phyloP scores from a whole-genome alignment of 2,329 filamentous ascomycete genomes.

The Botrytis pseudocinerea region DNA sequence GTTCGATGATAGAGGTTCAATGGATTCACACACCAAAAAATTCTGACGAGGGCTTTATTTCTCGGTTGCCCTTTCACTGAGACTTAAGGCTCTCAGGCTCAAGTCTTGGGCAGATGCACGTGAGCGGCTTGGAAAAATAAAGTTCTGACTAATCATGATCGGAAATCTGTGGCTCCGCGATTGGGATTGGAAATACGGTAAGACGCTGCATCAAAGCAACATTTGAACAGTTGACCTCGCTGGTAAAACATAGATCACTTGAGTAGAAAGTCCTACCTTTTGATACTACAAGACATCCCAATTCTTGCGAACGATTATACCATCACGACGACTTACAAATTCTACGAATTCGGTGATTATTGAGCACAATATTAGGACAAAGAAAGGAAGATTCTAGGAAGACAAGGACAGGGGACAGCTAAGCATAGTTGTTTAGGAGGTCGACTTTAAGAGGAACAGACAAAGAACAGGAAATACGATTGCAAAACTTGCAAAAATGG shows the following conservation, averaged over 20 bases:
- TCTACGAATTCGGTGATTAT: conserved; percentile 1
- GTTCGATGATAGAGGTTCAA: conserved; percentile 7
- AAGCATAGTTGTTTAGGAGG: conserved; percentile 19
- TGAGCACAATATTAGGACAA: conserved; percentile 9
- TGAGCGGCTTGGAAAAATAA: neutral
- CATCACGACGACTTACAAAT: neutral
- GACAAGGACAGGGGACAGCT: conserved; percentile 22
- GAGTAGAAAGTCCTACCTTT: conserved; percentile 14
- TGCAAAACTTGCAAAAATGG: conserved; percentile 49
- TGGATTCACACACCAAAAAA: conserved; percentile 16
- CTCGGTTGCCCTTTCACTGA: conserved; percentile 13
- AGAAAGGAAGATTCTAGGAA: conserved; percentile 14
- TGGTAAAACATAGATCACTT: conserved; percentile 15
- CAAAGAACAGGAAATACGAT: neutral
- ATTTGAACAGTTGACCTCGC: conserved; percentile 19
- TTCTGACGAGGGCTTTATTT: conserved; percentile 26
- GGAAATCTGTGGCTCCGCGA: conserved; percentile 7
- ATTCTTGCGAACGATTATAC: neutral
- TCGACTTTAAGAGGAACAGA: conserved; percentile 8
- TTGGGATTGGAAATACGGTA: conserved; percentile 22
- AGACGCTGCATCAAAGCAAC: conserved; percentile 19
- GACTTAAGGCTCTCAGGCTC: conserved; percentile 7
- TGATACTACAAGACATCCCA: neutral
- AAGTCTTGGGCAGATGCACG: neutral
- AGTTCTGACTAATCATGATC: conserved; percentile 21